Evolutionary conservation across 371 early-diverging fungal genomes (phyloP).

Genomic region (Lichtheimia ornata): DNA sequence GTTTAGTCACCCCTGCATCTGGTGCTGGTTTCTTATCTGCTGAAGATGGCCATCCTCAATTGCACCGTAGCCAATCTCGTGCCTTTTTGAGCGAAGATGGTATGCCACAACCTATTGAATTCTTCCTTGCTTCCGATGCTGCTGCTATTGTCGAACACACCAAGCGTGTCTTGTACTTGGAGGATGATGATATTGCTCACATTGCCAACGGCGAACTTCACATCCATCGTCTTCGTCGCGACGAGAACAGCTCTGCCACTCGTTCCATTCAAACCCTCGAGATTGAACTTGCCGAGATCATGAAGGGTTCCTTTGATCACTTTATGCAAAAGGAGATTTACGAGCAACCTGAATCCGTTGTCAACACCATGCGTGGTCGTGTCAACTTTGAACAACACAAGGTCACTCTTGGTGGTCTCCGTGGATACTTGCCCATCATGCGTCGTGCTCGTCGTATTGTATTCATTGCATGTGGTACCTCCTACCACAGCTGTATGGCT

Average conservation of each 20-base stretch:
- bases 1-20: constrained; percentile 18
- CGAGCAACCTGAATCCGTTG: constrained; percentile 98
- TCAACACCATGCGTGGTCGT: constrained; percentile 99
- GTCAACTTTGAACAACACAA: constrained; percentile 92
- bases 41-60: constrained; percentile 52
- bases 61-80: constrained; percentile 87
- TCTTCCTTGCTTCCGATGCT: constrained; percentile 96
- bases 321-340: constrained; percentile 99
- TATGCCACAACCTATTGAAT: constrained; percentile 90
- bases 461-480: constrained; percentile 98
- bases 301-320: constrained; percentile 96
- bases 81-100: constrained; percentile 93
- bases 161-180: constrained; percentile 94
- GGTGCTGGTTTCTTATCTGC: constrained; percentile 30
- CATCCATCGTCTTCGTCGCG: constrained; percentile 94
- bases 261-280: constrained; percentile 96
- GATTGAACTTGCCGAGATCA: constrained; percentile 95
- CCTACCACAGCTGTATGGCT: constrained; percentile 93
- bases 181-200: constrained; percentile 98
- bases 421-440: constrained; percentile 87
- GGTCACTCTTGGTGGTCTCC: constrained; percentile 87
- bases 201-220: constrained; percentile 90
- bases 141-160: constrained; percentile 98
- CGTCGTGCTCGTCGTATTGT: constrained; percentile 93
- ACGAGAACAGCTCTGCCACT: constrained; percentile 74